Evolutionary conservation across 129 eudicot genomes (phyloP).

Genomic region (Lactuca saligna): DNA sequence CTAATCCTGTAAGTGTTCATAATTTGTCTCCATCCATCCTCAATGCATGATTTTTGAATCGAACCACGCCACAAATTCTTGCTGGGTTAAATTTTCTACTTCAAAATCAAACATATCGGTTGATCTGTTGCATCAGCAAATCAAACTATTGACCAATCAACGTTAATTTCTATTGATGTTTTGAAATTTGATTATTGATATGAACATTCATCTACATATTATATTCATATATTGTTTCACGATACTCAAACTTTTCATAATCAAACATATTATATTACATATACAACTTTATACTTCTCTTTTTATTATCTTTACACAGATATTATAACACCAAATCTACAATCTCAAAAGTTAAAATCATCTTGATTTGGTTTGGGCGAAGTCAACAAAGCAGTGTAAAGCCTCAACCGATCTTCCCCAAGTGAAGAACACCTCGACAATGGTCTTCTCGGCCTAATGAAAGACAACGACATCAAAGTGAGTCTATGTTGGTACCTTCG

Average conservation of each 20-base stretch:
- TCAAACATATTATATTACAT: background rate
- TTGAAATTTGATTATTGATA: too few relatives aligned
- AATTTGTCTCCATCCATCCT: background rate
- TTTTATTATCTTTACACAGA: slow-evolving; percentile 9
- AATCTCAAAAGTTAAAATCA: slow-evolving; percentile 74
- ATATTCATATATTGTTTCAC: too few relatives aligned
- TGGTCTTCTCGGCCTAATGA: slow-evolving; percentile 93
- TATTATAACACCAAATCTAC: background rate
- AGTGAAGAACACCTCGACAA: slow-evolving; percentile 82
- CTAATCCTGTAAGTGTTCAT: background rate
- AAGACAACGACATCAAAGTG: slow-evolving; percentile 80
- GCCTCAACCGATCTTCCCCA: slow-evolving; percentile 89
- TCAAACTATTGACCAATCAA: background rate
- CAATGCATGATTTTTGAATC: too few relatives aligned
- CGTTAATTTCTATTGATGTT: background rate
- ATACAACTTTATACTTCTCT: background rate
- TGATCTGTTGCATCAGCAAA: background rate
- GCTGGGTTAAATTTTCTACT: background rate
- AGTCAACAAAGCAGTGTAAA: slow-evolving; percentile 81
- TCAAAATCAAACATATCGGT: background rate
- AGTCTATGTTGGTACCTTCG: slow-evolving; percentile 79
- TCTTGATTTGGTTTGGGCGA: slow-evolving; percentile 96
- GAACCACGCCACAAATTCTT: background rate
- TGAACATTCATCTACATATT: too few relatives aligned
- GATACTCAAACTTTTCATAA: background rate